phyloP scores from a whole-genome alignment of 805 yeast species.

The Barnettozyma siamensis region DNA sequence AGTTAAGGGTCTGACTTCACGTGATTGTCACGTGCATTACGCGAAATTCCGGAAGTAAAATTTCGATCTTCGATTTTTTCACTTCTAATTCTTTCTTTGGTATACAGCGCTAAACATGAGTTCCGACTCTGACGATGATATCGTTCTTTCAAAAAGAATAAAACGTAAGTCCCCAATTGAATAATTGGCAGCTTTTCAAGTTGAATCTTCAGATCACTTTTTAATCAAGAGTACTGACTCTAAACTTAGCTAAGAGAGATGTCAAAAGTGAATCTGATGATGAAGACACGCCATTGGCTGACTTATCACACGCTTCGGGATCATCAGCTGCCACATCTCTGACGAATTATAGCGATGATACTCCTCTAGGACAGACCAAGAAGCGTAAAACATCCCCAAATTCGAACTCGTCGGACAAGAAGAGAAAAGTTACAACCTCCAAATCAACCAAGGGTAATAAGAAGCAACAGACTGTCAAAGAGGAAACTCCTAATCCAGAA shows the following conservation, averaged over 20 bases:
- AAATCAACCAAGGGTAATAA: constrained; percentile 9
- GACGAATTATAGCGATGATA: constrained; percentile 11
- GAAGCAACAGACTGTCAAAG: too few species aligned
- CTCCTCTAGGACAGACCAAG: constrained; percentile 12
- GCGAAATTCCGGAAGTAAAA: too few species aligned
- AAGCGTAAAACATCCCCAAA: constrained; percentile 11
- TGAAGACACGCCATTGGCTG: constrained; percentile 20
- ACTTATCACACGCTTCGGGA: constrained; percentile 11
- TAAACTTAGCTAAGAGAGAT: neutral
- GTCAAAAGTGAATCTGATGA: constrained; percentile 13
- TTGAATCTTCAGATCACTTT: too few species aligned
- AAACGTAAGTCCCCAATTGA: constrained; percentile 23
- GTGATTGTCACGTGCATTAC: too few species aligned
- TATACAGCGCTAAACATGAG: constrained; percentile 11
- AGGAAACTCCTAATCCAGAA: constrained; percentile 16
- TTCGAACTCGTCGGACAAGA: constrained; percentile 19
- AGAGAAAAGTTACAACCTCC: constrained; percentile 20
- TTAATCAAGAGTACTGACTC: neutral
- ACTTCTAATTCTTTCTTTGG: too few species aligned
- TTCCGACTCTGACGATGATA: constrained; percentile 30
- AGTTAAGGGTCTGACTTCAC: too few species aligned
- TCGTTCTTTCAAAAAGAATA: constrained; percentile 22
- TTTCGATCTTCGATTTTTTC: neutral
- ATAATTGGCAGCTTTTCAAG: too few species aligned
- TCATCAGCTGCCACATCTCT: constrained; percentile 13